Evolutionary conservation across 2,329 filamentous ascomycete species (phyloP).

Genomic region (Colletotrichum lindemuthianum): DNA sequence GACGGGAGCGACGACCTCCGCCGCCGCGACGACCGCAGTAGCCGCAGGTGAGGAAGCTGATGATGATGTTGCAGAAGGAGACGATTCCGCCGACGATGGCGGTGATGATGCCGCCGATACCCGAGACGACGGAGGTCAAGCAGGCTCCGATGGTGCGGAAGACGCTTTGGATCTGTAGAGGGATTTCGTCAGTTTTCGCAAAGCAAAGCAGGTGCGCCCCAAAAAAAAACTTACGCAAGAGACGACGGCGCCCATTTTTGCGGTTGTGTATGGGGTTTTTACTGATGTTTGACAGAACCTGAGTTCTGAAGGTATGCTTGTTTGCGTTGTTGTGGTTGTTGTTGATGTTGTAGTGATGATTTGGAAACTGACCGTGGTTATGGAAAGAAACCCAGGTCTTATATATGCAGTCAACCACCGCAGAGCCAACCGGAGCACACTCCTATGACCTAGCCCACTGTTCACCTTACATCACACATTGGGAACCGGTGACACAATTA

Average conservation of each 20-base stretch:
- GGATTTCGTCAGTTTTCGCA: slow-evolving; percentile 25
- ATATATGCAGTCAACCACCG: slow-evolving; percentile 17
- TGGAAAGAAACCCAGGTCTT: slow-evolving; percentile 11
- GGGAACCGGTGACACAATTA: slow-evolving; percentile 26
- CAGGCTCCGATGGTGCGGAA: slow-evolving; percentile 72
- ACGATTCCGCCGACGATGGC: slow-evolving; percentile 76
- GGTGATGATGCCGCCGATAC: slow-evolving; percentile 71
- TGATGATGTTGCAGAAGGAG: slow-evolving; percentile 71
- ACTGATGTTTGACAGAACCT: background rate
- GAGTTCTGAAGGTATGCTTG: slow-evolving; percentile 1
- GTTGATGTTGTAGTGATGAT: slow-evolving; percentile 2
- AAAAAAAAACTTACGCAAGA: slow-evolving; percentile 78
- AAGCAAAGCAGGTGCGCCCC: slow-evolving; percentile 15
- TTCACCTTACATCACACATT: slow-evolving; percentile 31
- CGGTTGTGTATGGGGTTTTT: slow-evolving; percentile 22
- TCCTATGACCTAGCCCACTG: slow-evolving; percentile 8
- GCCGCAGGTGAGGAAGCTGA: slow-evolving; percentile 71
- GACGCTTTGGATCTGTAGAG: slow-evolving; percentile 63
- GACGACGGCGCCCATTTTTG: slow-evolving; percentile 82
- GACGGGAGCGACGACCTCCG: slow-evolving; percentile 42
- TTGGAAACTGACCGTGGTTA: no score
- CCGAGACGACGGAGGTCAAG: slow-evolving; percentile 75
- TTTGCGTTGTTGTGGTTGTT: no score
- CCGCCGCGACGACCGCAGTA: slow-evolving; percentile 47
- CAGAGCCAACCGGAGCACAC: slow-evolving; percentile 12